phyloP scores from a whole-genome alignment of 805 yeast genomes.

The Saccharomycopsis javanensis region DNA sequence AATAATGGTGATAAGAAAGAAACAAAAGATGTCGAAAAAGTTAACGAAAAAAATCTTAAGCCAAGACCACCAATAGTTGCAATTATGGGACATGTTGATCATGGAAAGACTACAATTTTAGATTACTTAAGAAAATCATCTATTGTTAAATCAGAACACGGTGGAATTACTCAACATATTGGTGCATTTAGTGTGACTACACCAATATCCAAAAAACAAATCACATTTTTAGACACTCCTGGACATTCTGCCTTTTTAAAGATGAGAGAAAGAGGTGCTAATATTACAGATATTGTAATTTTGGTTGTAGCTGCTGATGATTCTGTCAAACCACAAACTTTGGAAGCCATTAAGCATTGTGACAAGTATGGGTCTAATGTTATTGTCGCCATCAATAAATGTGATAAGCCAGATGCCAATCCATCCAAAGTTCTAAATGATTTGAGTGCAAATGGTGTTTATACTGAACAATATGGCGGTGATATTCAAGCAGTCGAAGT shows the following conservation, averaged over 20 bases:
- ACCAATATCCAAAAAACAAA: slow-evolving; percentile 59
- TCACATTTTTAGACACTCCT: slow-evolving; percentile 93
- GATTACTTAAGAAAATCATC: slow-evolving; percentile 81
- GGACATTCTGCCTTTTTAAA: slow-evolving; percentile 96
- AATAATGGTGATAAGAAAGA: slow-evolving; percentile 25
- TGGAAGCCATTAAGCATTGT: slow-evolving; percentile 91
- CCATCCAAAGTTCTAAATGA: slow-evolving; percentile 72
- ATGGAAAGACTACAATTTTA: slow-evolving; percentile 91
- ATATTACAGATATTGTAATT: slow-evolving; percentile 82
- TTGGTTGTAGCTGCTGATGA: slow-evolving; percentile 96
- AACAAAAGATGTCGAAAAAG: slow-evolving; percentile 50
- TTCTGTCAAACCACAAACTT: slow-evolving; percentile 95
- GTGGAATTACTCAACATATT: slow-evolving; percentile 96
- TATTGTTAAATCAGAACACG: slow-evolving; percentile 76
- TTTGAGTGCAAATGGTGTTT: slow-evolving; percentile 65
- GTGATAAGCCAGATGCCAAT: slow-evolving; percentile 71
- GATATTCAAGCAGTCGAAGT: slow-evolving; percentile 84
- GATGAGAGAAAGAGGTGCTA: slow-evolving; percentile 96
- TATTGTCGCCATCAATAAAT: slow-evolving; percentile 87
- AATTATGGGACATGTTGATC: slow-evolving; percentile 98
- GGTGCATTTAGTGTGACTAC: slow-evolving; percentile 92
- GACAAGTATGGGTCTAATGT: slow-evolving; percentile 71
- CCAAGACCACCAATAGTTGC: slow-evolving; percentile 91
- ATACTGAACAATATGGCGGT: slow-evolving; percentile 90
- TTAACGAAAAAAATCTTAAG: slow-evolving; percentile 42